phyloP scores from a whole-genome alignment of 495 filamentous ascomycete species.

The Melanomma pulvis-pyrius region DNA sequence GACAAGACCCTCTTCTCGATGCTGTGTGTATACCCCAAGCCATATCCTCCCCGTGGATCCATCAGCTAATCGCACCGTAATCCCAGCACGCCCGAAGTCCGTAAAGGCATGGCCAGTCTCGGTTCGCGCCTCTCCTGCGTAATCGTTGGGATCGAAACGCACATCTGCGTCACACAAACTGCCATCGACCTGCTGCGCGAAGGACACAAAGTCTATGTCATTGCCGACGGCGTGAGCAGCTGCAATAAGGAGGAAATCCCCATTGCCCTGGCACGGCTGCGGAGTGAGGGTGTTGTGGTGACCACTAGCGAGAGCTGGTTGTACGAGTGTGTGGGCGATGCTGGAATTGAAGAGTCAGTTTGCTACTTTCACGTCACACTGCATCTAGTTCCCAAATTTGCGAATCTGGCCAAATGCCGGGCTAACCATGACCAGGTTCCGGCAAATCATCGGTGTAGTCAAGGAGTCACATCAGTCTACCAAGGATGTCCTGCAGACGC shows the following conservation, averaged over 20 bases:
- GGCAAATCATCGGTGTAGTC: conserved; percentile 69
- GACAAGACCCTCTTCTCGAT: conserved; percentile 95
- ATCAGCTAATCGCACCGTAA: conserved; percentile 26
- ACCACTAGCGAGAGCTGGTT: conserved; percentile 90
- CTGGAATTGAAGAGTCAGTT: conserved; percentile 64
- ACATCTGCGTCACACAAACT: conserved; percentile 92
- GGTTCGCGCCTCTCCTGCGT: conserved; percentile 50
- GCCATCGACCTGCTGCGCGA: conserved; percentile 72
- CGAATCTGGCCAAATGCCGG: background rate
- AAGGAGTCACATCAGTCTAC: conserved; percentile 74
- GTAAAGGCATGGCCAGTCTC: conserved; percentile 34
- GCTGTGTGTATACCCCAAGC: conserved; percentile 52
- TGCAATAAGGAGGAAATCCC: conserved; percentile 79
- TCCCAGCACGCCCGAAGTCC: conserved; percentile 42
- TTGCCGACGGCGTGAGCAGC: conserved; percentile 90
- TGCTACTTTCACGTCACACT: background rate
- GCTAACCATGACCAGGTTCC: conserved; percentile 55
- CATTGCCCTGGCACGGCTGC: conserved; percentile 74
- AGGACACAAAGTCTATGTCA: conserved; percentile 81
- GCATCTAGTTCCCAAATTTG: background rate
- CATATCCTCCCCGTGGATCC: background rate
- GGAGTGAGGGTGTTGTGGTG: conserved; percentile 74
- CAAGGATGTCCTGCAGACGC: conserved; percentile 61
- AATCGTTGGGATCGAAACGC: conserved; percentile 86
- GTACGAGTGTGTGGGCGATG: conserved; percentile 93